Evolutionary conservation across 1,139 yeast genomes (phyloP).

Genomic region (Kazachstania sp.): DNA sequence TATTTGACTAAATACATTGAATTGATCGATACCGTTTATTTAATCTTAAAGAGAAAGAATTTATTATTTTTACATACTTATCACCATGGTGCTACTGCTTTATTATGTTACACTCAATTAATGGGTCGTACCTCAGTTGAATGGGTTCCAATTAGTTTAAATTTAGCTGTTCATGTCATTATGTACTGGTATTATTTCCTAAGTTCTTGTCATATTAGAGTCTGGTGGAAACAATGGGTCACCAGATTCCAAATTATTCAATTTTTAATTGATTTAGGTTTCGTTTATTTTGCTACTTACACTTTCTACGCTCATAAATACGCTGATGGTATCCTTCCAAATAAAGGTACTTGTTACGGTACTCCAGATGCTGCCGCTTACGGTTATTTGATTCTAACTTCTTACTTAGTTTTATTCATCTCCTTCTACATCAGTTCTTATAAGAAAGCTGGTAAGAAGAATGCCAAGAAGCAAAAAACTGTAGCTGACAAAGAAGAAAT

Average conservation of each 20-base stretch:
- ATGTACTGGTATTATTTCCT: slow-evolving; percentile 98
- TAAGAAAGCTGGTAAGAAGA: slow-evolving; percentile 39
- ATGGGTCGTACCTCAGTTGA: slow-evolving; percentile 85
- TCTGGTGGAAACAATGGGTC: slow-evolving; percentile 99
- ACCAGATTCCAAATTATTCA: slow-evolving; percentile 94
- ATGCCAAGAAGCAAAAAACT: slow-evolving; percentile 39
- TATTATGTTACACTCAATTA: slow-evolving; percentile 88
- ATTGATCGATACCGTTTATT: slow-evolving; percentile 83
- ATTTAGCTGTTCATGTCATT: slow-evolving; percentile 87
- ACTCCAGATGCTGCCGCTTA: slow-evolving; percentile 85
- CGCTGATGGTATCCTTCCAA: slow-evolving; percentile 54
- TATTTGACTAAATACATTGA: slow-evolving; percentile 74
- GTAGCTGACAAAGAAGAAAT: slow-evolving; percentile 35
- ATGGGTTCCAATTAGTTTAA: slow-evolving; percentile 89
- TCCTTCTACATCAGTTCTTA: slow-evolving; percentile 88
- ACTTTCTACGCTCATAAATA: slow-evolving; percentile 60
- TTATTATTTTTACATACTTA: slow-evolving; percentile 86
- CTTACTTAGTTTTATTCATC: slow-evolving; percentile 84
- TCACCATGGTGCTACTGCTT: slow-evolving; percentile 98
- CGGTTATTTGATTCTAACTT: slow-evolving; percentile 83
- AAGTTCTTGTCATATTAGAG: slow-evolving; percentile 87
- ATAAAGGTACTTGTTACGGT: slow-evolving; percentile 83
- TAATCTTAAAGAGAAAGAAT: slow-evolving; percentile 87
- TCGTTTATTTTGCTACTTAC: slow-evolving; percentile 89
- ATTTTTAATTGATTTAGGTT: slow-evolving; percentile 78